A percentile compares a stretch with the other conserved stretches of the same genome.
These are phyloP conservation scores for Oryza meridionalis DNA, from an alignment of 176 grass and related monocot species.

Conservation along the genomic window DNA sequence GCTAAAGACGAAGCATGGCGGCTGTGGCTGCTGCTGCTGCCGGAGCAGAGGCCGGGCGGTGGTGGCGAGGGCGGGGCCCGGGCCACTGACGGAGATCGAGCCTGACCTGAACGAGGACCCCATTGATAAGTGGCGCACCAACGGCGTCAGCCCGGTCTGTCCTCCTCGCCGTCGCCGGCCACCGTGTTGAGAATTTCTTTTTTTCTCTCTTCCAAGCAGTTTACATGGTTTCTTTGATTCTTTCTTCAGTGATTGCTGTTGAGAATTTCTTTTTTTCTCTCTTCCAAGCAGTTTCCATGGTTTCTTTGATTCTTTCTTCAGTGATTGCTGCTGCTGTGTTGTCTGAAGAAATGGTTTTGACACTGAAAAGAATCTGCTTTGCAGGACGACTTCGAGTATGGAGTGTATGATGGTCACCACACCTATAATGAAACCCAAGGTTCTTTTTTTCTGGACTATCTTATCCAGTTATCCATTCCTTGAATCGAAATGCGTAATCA, in stretches of 20 bases:
- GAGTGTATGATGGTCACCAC: slow-evolving; percentile 77
- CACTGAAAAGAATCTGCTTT: slow-evolving; percentile 10
- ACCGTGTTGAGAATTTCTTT: background rate
- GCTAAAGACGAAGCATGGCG: slow-evolving; percentile 35
- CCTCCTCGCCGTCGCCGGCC: background rate
- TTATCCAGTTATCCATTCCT: slow-evolving; percentile 16
- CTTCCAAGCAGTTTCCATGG: background rate
- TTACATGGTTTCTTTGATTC: background rate
- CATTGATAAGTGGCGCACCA: slow-evolving; percentile 72
- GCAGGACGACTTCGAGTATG: slow-evolving; percentile 86
- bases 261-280: background rate
- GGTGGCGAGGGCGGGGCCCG: slow-evolving; percentile 52
- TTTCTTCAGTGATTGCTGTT: slow-evolving; percentile 11
- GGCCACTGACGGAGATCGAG: slow-evolving; percentile 71
- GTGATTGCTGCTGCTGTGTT: slow-evolving; percentile 15
- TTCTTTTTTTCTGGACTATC: slow-evolving; percentile 25
- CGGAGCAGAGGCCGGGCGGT: slow-evolving; percentile 24
- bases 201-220: background rate
- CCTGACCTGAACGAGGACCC: slow-evolving; percentile 83
- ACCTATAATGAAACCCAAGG: slow-evolving; percentile 75
- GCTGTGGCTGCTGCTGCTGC: slow-evolving; percentile 7
- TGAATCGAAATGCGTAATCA: background rate
- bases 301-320: background rate
- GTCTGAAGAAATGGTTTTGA: slow-evolving; percentile 21
- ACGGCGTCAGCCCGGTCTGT: slow-evolving; percentile 67